A percentile compares a stretch with the other conserved stretches of the same genome.
Conservation (phyloP, 208 protist species). For the Lotmaria passim region DNA sequence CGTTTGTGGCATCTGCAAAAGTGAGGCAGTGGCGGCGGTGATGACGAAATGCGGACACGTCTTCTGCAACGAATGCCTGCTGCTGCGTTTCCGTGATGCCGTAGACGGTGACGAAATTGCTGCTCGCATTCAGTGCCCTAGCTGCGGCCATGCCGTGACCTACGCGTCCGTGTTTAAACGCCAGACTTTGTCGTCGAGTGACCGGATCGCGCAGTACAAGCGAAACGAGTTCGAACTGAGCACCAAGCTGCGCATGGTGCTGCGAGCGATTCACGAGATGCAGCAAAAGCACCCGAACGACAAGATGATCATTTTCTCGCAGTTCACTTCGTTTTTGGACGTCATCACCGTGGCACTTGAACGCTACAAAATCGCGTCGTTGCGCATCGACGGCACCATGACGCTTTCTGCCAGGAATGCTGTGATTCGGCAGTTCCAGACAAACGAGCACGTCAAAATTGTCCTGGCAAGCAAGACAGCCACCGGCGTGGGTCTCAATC, state of each 20-base stretch:
- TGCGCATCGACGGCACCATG: constrained; percentile 95
- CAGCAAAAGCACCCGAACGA: constrained; percentile 64
- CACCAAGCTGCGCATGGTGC: constrained; percentile 87
- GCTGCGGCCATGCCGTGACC: constrained; percentile 47
- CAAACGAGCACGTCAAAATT: constrained; percentile 52
- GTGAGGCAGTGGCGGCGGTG: constrained; percentile 54
- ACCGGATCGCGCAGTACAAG: constrained; percentile 82
- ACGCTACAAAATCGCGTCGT: constrained; percentile 59
- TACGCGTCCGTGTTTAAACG: constrained; percentile 75
- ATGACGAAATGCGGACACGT: constrained; percentile 84
- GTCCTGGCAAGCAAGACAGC: constrained; percentile 96
- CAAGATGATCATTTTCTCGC: constrained; percentile 98
- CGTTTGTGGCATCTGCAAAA: constrained; percentile 84
- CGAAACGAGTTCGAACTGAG: constrained; percentile 72
- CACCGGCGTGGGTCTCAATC: constrained; percentile 97
- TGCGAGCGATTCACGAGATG: constrained; percentile 78
- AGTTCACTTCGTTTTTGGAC: constrained; percentile 98
- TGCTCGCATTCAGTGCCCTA: constrained; percentile 63
- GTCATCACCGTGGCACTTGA: constrained; percentile 91
- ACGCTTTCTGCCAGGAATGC: constrained; percentile 66
- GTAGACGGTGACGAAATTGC: constrained; percentile 79
- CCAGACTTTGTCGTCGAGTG: constrained; percentile 51
- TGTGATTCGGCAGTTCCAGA: constrained; percentile 83
- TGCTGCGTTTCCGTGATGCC: constrained; percentile 78
- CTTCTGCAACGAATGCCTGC: constrained; percentile 89